Conservation (phyloP, 2,329 filamentous ascomycete species). For the Penicillium sp. region DNA sequence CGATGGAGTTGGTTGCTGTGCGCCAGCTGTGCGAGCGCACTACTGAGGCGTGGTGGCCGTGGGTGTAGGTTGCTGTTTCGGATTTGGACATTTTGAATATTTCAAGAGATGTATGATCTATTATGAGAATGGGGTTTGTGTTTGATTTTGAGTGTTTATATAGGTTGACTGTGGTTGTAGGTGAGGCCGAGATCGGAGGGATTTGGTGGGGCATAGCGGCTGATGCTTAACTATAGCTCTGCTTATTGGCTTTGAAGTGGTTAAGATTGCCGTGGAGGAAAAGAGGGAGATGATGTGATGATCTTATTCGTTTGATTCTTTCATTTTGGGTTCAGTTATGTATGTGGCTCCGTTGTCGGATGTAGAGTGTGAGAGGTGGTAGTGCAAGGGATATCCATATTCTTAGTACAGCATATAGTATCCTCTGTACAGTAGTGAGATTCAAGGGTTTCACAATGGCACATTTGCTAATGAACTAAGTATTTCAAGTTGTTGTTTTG, state of each 20-base stretch:
- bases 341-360: neutral
- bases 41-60: constrained; percentile 30
- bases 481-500: too few relatives aligned
- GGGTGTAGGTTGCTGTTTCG: constrained; percentile 26
- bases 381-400: too few relatives aligned
- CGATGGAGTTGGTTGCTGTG: constrained; percentile 32
- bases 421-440: too few relatives aligned
- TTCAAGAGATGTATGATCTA: neutral
- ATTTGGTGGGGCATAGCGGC: neutral
- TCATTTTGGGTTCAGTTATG: neutral
- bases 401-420: too few relatives aligned
- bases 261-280: neutral
- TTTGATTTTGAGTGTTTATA: neutral
- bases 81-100: constrained; percentile 11
- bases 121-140: neutral
- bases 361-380: neutral
- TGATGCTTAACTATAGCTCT: neutral
- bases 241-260: neutral
- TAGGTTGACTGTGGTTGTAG: neutral
- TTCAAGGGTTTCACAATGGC: too few relatives aligned
- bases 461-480: too few relatives aligned
- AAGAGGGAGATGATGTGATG: neutral
- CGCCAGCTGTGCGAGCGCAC: constrained; percentile 28
- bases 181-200: neutral
- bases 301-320: neutral